Percentiles rank a stretch among this genome's conserved stretches.
Conservation (phyloP, 306 rosid species). For the Malus sieversii region DNA sequence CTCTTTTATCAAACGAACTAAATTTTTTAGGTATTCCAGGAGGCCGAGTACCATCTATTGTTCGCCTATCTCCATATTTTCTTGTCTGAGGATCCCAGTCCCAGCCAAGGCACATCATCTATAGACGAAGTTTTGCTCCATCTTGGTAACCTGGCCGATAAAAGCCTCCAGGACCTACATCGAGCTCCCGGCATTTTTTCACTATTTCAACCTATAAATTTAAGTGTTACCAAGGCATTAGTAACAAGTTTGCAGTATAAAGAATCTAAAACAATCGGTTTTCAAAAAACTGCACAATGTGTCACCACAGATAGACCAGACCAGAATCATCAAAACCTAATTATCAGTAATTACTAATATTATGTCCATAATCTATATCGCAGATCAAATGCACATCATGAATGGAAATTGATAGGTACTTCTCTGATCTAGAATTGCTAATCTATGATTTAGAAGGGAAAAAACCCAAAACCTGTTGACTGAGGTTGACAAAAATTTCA, state of each 20-base stretch:
- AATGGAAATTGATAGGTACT: background rate
- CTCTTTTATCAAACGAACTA: conserved; percentile 20
- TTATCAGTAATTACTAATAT: background rate
- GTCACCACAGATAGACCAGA: background rate
- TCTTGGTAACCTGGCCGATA: conserved; percentile 49
- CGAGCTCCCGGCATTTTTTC: conserved; percentile 36
- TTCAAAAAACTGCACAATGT: background rate
- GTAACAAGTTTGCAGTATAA: background rate
- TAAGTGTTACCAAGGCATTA: background rate
- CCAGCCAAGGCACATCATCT: conserved; percentile 72
- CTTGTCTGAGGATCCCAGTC: conserved; percentile 67
- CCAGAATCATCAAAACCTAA: background rate
- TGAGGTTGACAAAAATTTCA: conserved; percentile 33
- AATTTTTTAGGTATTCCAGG: conserved; percentile 40
- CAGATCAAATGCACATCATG: background rate
- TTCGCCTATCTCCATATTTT: conserved; percentile 27
- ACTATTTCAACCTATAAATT: conserved; percentile 41
- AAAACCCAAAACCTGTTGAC: conserved; percentile 35
- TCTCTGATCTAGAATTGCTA: background rate
- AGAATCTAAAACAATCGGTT: background rate
- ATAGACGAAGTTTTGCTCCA: conserved; percentile 54
- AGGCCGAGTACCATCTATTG: conserved; percentile 32
- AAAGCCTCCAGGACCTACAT: conserved; percentile 63
- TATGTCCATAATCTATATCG: no score
- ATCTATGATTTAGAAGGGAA: background rate